These are phyloP conservation scores for Mucor indicus DNA, from an alignment of 371 early-diverging fungal species.

Conservation along the genomic window DNA sequence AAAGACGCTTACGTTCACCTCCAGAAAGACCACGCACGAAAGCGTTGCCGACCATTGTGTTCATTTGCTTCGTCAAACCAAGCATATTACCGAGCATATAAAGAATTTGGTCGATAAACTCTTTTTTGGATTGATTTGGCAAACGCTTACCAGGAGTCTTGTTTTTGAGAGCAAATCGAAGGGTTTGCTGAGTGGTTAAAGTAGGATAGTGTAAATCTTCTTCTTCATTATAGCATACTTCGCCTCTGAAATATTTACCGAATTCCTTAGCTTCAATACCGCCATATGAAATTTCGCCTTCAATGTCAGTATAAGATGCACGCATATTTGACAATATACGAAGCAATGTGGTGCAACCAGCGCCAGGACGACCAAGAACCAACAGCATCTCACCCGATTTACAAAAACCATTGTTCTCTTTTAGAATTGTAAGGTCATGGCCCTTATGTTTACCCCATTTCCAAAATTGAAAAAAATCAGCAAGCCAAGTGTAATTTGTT, in stretches of 20 bases:
- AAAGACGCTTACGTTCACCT: slow-evolving; percentile 87
- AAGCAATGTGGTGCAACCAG: slow-evolving; percentile 68
- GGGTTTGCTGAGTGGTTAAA: slow-evolving; percentile 65
- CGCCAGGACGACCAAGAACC: slow-evolving; percentile 72
- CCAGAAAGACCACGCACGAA: slow-evolving; percentile 81
- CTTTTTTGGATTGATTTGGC: slow-evolving; percentile 34
- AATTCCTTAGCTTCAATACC: slow-evolving; percentile 64
- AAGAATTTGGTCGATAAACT: slow-evolving; percentile 45
- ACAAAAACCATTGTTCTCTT: slow-evolving; percentile 40
- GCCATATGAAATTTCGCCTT: slow-evolving; percentile 59
- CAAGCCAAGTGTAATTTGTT: slow-evolving; percentile 13
- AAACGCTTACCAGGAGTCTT: slow-evolving; percentile 63
- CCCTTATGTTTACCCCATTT: slow-evolving; percentile 22
- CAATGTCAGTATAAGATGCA: slow-evolving; percentile 53
- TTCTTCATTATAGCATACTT: slow-evolving; percentile 70
- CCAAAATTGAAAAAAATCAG: slow-evolving; percentile 18
- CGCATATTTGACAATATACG: slow-evolving; percentile 66
- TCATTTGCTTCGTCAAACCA: slow-evolving; percentile 69
- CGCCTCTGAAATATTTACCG: slow-evolving; percentile 52
- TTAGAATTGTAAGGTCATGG: slow-evolving; percentile 36
- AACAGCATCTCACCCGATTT: slow-evolving; percentile 71
- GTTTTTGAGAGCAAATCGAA: slow-evolving; percentile 62
- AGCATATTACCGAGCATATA: slow-evolving; percentile 66
- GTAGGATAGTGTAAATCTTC: slow-evolving; percentile 74
- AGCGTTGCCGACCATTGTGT: slow-evolving; percentile 84